These are phyloP conservation scores for Sporopachydermia lactativora DNA, from an alignment of 805 yeast species.

Conservation along the genomic window DNA sequence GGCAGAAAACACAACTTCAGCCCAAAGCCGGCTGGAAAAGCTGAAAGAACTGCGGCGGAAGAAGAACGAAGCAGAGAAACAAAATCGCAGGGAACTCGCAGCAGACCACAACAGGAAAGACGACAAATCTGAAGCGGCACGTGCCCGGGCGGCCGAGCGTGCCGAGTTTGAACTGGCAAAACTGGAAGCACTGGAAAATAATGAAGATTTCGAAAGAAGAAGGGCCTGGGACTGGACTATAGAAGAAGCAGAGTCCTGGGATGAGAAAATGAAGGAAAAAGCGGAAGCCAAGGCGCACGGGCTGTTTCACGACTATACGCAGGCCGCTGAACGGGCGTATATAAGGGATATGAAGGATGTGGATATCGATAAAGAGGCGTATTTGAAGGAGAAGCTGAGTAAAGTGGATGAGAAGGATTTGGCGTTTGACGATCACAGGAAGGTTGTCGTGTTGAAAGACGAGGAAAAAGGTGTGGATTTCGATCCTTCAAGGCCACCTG, in stretches of 20 bases:
- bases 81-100: constrained; percentile 24
- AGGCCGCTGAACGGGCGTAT: constrained; percentile 49
- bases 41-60: constrained; percentile 16
- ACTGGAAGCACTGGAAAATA: constrained; percentile 22
- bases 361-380: constrained; percentile 26
- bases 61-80: constrained; percentile 18
- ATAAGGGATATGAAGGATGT: constrained; percentile 32
- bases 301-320: constrained; percentile 34
- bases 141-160: constrained; percentile 20
- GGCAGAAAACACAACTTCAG: too few relatives aligned
- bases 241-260: constrained; percentile 56
- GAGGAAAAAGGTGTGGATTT: constrained; percentile 14
- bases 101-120: constrained; percentile 20
- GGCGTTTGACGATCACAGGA: constrained; percentile 11
- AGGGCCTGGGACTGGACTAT: constrained; percentile 43
- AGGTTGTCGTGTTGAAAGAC: constrained; percentile 10
- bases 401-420: constrained; percentile 12
- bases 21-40: constrained; percentile 15
- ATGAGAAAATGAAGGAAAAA: constrained; percentile 23
- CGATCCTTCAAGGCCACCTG: constrained; percentile 13
- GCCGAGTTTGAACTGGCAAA: constrained; percentile 27
- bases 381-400: constrained; percentile 24
- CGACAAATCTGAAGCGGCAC: constrained; percentile 14
- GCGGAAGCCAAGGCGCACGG: constrained; percentile 17
- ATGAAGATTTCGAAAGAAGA: constrained; percentile 27